A percentile compares a stretch with the other conserved stretches of the same genome.
phyloP scores from a whole-genome alignment of 495 filamentous ascomycete species.

The Penicillium argentinense region DNA sequence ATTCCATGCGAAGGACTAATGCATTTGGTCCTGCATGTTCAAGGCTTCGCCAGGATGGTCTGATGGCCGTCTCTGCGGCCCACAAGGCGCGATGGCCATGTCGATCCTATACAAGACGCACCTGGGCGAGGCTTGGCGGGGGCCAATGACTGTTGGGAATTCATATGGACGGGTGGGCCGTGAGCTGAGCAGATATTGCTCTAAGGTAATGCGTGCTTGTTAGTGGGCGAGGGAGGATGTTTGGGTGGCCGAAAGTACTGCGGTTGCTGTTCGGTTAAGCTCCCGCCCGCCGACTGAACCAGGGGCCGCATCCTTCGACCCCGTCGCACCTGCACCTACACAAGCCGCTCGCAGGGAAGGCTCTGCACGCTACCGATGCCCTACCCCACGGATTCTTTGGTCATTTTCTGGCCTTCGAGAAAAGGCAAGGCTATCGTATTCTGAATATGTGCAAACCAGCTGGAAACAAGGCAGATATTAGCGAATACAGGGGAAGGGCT shows the following conservation, averaged over 20 bases:
- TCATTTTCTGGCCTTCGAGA: too few relatives aligned
- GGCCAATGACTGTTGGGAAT: background rate
- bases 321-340: too few relatives aligned
- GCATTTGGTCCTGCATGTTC: background rate
- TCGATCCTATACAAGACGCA: background rate
- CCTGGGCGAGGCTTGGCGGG: background rate
- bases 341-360: too few relatives aligned
- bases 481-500: background rate
- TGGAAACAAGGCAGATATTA: background rate
- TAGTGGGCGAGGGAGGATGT: too few relatives aligned
- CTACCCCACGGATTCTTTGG: too few relatives aligned
- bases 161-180: background rate
- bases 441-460: background rate
- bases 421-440: too few relatives aligned
- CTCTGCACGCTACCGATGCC: too few relatives aligned
- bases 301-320: too few relatives aligned
- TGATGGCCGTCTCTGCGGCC: background rate
- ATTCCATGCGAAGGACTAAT: background rate
- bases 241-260: too few relatives aligned
- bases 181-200: background rate
- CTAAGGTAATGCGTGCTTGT: too few relatives aligned
- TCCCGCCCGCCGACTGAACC: too few relatives aligned
- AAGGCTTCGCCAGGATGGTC: background rate
- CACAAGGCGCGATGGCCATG: constrained; percentile 3
- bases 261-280: too few relatives aligned